Percentiles rank a stretch among this genome's conserved stretches.
Evolutionary conservation across 2,329 filamentous ascomycete genomes (phyloP).

Genomic region (Magnaporthales sp.): DNA sequence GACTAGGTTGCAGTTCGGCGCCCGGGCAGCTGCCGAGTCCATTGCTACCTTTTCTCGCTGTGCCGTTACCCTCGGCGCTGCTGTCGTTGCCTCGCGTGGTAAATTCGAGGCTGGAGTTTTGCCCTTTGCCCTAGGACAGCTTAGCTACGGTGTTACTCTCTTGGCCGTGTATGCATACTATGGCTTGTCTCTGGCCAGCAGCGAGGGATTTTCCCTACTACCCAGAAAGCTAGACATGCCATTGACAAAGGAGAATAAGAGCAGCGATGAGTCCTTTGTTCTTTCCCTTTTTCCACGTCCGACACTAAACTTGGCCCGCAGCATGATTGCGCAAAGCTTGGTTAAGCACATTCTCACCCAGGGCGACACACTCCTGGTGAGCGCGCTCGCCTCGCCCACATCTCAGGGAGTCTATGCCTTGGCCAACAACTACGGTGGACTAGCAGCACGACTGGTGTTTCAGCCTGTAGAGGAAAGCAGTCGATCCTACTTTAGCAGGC

Average conservation of each 20-base stretch:
- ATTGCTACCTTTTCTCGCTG: slow-evolving; percentile 72
- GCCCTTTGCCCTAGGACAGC: slow-evolving; percentile 82
- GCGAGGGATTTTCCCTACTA: slow-evolving; percentile 61
- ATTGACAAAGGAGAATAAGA: slow-evolving; percentile 8
- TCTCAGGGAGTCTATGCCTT: slow-evolving; percentile 89
- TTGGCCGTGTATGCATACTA: slow-evolving; percentile 61
- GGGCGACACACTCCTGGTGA: slow-evolving; percentile 84
- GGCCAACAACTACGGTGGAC: slow-evolving; percentile 87
- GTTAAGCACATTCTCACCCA: slow-evolving; percentile 93
- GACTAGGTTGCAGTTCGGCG: slow-evolving; percentile 68
- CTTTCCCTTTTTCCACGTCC: slow-evolving; percentile 57
- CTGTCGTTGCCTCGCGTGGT: slow-evolving; percentile 38
- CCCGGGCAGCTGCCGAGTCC: slow-evolving; percentile 77
- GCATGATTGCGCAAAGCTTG: slow-evolving; percentile 77
- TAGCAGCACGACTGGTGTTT: slow-evolving; percentile 81
- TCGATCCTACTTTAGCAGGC: slow-evolving; percentile 77
- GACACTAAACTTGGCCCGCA: slow-evolving; percentile 66
- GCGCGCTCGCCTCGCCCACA: slow-evolving; percentile 63
- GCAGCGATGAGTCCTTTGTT: slow-evolving; percentile 31
- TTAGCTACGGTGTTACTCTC: slow-evolving; percentile 63
- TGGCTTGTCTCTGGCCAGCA: slow-evolving; percentile 45
- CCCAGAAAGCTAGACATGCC: slow-evolving; percentile 26
- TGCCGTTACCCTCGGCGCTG: slow-evolving; percentile 61
- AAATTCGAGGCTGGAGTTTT: slow-evolving; percentile 60
- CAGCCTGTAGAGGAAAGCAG: slow-evolving; percentile 94